These are phyloP conservation scores for Stemphylium vesicarium DNA, from an alignment of 2,329 filamentous ascomycete species.

Conservation along the genomic window DNA sequence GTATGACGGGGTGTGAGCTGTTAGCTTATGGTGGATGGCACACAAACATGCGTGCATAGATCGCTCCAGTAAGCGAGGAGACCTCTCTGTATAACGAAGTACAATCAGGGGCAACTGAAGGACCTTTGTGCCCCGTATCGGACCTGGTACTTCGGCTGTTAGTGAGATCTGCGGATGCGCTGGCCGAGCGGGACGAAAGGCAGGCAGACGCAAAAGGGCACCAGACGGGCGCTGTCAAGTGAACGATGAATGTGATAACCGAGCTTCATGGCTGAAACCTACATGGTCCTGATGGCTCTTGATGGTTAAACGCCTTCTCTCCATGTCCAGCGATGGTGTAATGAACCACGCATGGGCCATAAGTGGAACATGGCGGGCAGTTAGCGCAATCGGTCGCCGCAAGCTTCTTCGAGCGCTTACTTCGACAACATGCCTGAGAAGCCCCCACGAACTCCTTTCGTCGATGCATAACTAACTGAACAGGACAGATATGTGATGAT, in stretches of 20 bases:
- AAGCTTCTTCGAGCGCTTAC: background rate
- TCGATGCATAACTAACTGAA: background rate
- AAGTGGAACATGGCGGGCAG: slow-evolving; percentile 3
- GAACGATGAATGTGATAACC: background rate
- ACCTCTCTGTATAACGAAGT: background rate
- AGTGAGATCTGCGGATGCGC: background rate
- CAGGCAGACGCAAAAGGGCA: background rate
- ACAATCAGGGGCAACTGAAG: background rate
- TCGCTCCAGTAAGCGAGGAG: background rate
- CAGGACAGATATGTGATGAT: background rate
- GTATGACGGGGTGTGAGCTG: background rate
- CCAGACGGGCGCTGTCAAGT: background rate
- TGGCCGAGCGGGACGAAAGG: slow-evolving; percentile 4
- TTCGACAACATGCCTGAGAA: background rate
- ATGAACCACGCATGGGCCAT: slow-evolving; percentile 6
- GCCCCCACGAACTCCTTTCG: background rate
- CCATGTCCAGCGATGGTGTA: background rate
- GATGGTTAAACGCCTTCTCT: slow-evolving; percentile 18
- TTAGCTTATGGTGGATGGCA: background rate
- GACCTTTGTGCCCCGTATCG: background rate
- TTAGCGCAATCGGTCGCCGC: background rate
- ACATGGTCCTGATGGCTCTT: slow-evolving; percentile 1
- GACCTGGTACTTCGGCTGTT: background rate
- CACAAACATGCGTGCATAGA: background rate
- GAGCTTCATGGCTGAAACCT: background rate